Base-by-base conservation (phyloP, 2,329 filamentous ascomycete species). In the Microsporum audouinii region DNA sequence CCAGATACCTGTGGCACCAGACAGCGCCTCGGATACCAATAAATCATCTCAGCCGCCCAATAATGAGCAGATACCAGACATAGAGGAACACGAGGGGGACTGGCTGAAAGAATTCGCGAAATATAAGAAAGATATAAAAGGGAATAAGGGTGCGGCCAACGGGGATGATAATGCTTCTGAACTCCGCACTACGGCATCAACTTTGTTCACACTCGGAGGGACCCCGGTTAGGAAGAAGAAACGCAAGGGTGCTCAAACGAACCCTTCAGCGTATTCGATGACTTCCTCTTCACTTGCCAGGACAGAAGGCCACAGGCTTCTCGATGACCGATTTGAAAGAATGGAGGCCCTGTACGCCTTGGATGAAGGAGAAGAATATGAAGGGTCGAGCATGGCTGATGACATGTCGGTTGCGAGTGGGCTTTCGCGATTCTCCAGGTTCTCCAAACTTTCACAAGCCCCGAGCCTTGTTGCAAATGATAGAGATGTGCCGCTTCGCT, bases 91-190 rank as follows among this genome's bases (percentile, higher is more conserved):
- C 14, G 85, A 88, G 60, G 87, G 89, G 63, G 87, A 89, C 67
- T 99, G 94, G 91, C 82, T 97, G 75, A 85, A 87, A 61, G 88
- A 96, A 69, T 97, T 96, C 77, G 88, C 89, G 68, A 89, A 94
- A 71, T 97, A 95, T 80, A 96, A 97, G 75, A 88, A 88, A 70
- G 89, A 91, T 63, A 74, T 75, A 62, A 83, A 82, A 68, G 67
- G 73, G n/a, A 78, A 74, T 36, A 67, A 70, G 5, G 69, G 71
- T 3, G 71, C 74, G 8, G 69, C 72, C 14, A 75, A 70, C 10
- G 70, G 72, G 12, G 70, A 72, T 5, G 71, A 73, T n/a, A 75
- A 73, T 1, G 72, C 73, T 58, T 72, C 71, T 23, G 75, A 75
- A 56, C 71, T 71, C 34, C 69, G 68, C n/a, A 77, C 75, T 3